Conservation (phyloP, 768 basidiomycete species). For the Suillus fuscotomentosus region DNA sequence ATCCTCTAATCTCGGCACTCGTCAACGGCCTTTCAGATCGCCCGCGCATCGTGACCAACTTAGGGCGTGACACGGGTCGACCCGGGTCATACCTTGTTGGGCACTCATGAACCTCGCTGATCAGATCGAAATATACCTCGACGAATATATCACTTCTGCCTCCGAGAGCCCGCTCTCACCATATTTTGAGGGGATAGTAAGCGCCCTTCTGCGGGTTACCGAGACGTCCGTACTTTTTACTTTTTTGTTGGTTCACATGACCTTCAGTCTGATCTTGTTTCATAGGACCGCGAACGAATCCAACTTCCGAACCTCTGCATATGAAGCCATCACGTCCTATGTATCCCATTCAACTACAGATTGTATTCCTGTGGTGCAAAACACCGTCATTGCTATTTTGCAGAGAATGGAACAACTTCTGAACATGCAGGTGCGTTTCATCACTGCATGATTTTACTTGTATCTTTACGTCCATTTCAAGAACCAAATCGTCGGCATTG, state of each 20-base stretch:
- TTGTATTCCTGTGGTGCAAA: slow-evolving; percentile 77
- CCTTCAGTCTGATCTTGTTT: slow-evolving; percentile 13
- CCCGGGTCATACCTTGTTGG: slow-evolving; percentile 56
- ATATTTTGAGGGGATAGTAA: slow-evolving; percentile 86
- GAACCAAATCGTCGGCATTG: slow-evolving; percentile 92
- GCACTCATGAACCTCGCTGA: slow-evolving; percentile 94
- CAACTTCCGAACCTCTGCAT: slow-evolving; percentile 93
- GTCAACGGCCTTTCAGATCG: slow-evolving; percentile 78
- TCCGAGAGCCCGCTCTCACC: slow-evolving; percentile 67
- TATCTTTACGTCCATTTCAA: slow-evolving; percentile 26
- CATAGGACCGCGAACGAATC: slow-evolving; percentile 78
- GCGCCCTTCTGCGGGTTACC: slow-evolving; percentile 80
- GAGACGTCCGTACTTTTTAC: slow-evolving; percentile 62
- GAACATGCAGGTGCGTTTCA: slow-evolving; percentile 65
- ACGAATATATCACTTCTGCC: slow-evolving; percentile 48
- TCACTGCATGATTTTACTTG: background rate
- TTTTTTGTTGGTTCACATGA: background rate
- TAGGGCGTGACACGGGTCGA: slow-evolving; percentile 20
- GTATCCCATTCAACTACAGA: slow-evolving; percentile 79
- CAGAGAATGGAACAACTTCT: slow-evolving; percentile 88
- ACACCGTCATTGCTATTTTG: slow-evolving; percentile 79
- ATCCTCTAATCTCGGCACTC: slow-evolving; percentile 78
- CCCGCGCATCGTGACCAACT: slow-evolving; percentile 87
- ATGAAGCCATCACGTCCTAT: slow-evolving; percentile 91
- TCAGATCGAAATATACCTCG: slow-evolving; percentile 75